Percentiles rank a stretch among this genome's conserved stretches.
Evolutionary conservation across 139 green algal species (phyloP).

Genomic region (Tetraselmis chui): DNA sequence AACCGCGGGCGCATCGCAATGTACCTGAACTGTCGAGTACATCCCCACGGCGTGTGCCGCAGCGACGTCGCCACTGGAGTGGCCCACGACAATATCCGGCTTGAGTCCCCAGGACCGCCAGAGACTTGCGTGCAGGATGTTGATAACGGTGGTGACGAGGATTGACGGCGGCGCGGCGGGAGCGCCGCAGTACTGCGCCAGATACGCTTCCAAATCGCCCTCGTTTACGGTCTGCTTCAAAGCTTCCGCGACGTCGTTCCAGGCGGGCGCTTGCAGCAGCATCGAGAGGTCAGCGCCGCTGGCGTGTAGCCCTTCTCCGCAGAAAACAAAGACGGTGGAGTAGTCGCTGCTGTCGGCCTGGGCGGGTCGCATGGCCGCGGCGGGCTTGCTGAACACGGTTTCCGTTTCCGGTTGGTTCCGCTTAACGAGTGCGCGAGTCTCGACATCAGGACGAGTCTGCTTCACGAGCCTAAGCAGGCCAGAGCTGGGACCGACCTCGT

Average conservation of each 20-base stretch:
- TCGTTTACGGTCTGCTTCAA: not conserved
- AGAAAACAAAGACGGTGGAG: not conserved
- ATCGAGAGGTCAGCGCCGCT: not conserved
- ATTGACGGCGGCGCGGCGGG: not conserved
- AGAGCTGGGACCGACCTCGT: not conserved
- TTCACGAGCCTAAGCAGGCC: not conserved
- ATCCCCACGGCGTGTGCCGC: not conserved
- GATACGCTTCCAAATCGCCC: not conserved
- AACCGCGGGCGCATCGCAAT: no score
- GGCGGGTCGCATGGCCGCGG: not conserved
- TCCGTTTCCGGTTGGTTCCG: not conserved
- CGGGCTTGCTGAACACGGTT: not conserved
- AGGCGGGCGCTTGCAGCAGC: not conserved
- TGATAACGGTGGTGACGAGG: not conserved
- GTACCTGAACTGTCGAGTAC: not conserved
- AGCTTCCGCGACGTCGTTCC: not conserved
- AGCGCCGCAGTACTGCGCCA: not conserved
- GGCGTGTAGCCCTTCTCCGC: not conserved
- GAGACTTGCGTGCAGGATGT: not conserved
- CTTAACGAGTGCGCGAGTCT: not conserved
- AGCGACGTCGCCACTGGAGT: constrained; percentile 1
- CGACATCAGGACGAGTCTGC: not conserved
- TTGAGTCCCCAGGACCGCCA: not conserved
- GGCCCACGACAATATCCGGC: not conserved
- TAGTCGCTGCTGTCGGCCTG: no score